Evolutionary conservation across 306 rosid genomes (phyloP), one percentile per base, ranked within the genome.

Genomic region (Delonix regia): DNA sequence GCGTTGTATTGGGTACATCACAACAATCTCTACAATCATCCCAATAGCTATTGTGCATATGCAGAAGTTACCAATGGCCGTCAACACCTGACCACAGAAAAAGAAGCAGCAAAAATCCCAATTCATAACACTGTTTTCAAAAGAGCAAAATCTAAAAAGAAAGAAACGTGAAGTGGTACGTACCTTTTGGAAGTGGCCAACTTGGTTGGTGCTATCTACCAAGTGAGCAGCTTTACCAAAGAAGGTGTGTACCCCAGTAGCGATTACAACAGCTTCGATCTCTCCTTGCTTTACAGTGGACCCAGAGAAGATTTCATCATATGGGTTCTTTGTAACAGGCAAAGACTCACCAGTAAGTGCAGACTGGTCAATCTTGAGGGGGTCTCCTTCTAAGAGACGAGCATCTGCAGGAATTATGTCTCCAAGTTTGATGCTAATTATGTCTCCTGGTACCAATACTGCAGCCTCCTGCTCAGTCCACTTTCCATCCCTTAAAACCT

Each of bases 171-270:
- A n/a, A n/a, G n/a, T n/a, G n/a, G 28, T 85, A 3, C 2, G 2
- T 41, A 93, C 98, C 96, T 92, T 84, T 77, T 94, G 98, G 85
- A 94, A 94, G 77, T 92, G 98, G 0, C 98, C 98, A 30, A 75
- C 88, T 66, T 88, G 87, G 74, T 94, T 85, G 56, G 96, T 90
- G 87, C 86, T 90, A 78, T 94, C 98, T 1, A 94, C 98, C 60
- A 94, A 69, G 72, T 92, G 98, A 81, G 98, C 98, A 70, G 98
- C 98, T 86, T 94, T 94, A 45, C 98, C 98, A 9, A 94, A 94
- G 90, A 94, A 94, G 78, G 98, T 92, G 72, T 92, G 97, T 0
- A 94, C 97, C 2, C 98, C 97, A 9, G 98, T 94, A 18, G 98
- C 98, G n/a, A 92, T 90, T 1, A 94, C 97, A 78, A 94, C 69